These are phyloP conservation scores for Phytophthora brassicae DNA, from an alignment of 352 stramenopile genomes.

Conservation along the genomic window DNA sequence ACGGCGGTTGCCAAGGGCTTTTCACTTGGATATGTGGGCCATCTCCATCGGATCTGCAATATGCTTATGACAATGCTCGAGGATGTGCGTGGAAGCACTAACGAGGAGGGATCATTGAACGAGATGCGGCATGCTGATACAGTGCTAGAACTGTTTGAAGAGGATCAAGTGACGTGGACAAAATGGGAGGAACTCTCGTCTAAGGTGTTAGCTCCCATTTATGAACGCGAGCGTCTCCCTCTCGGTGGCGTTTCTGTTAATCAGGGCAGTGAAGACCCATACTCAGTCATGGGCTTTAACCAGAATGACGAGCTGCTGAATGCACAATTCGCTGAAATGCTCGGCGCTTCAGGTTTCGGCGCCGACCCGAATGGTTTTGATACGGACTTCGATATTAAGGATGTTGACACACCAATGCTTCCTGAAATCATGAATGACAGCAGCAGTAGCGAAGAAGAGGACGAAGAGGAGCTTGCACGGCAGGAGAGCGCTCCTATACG, in stretches of 20 bases:
- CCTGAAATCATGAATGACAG: constrained; percentile 88
- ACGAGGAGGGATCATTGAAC: constrained; percentile 66
- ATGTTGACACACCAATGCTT: constrained; percentile 72
- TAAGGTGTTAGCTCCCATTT: constrained; percentile 70
- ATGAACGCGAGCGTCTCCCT: constrained; percentile 76
- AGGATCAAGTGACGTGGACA: constrained; percentile 68
- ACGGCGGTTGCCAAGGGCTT: constrained; percentile 58
- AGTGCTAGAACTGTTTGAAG: constrained; percentile 80
- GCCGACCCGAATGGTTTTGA: constrained; percentile 60
- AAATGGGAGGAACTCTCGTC: constrained; percentile 80
- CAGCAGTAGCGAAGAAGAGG: constrained; percentile 87
- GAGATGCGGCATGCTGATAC: constrained; percentile 86
- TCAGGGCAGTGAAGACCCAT: constrained; percentile 61
- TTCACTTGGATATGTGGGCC: constrained; percentile 78
- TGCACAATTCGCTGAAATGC: constrained; percentile 84
- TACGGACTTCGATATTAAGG: constrained; percentile 73
- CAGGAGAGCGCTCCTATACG: constrained; percentile 40
- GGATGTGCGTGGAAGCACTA: constrained; percentile 64
- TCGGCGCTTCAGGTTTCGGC: constrained; percentile 68
- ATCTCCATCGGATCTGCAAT: constrained; percentile 85
- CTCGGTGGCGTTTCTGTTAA: constrained; percentile 69
- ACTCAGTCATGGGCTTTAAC: constrained; percentile 74
- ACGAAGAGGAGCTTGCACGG: constrained; percentile 59
- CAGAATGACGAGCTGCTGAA: constrained; percentile 77
- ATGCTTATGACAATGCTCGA: constrained; percentile 84